Conservation (phyloP, 2,329 filamentous ascomycete species). For the Epichloe bromicola region DNA sequence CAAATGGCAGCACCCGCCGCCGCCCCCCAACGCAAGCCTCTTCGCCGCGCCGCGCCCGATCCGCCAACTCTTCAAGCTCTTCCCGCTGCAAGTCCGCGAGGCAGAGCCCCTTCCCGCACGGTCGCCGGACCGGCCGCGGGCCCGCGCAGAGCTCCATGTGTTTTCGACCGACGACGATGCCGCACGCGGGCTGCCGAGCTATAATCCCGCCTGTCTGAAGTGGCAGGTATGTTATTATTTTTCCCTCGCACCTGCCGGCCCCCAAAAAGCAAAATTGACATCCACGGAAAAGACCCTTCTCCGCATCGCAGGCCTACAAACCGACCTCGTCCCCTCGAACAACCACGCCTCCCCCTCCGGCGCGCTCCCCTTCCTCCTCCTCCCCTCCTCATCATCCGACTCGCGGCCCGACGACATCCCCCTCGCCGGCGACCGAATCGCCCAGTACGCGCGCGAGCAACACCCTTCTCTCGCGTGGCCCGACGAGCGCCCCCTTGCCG, state of each 20-base stretch:
- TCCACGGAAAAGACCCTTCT: conserved; percentile 51
- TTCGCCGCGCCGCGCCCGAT: conserved; percentile 60
- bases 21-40: conserved; percentile 17
- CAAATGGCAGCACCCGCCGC: conserved; percentile 4
- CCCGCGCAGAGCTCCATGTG: conserved; percentile 53
- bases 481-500: conserved; percentile 14
- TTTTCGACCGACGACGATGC: conserved; percentile 59
- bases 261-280: background rate
- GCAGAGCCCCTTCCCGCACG: conserved; percentile 61
- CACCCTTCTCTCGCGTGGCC: conserved; percentile 9
- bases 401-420: conserved; percentile 46
- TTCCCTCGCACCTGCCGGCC: background rate
- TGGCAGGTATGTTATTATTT: conserved; percentile 61
- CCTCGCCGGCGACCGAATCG: conserved; percentile 41
- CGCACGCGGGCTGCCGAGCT: conserved; percentile 52
- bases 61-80: conserved; percentile 69
- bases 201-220: conserved; percentile 86
- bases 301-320: conserved; percentile 57
- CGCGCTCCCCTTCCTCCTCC: conserved; percentile 75
- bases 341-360: conserved; percentile 91
- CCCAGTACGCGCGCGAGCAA: conserved; percentile 49
- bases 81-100: conserved; percentile 66
- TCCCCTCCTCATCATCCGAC: conserved; percentile 20
- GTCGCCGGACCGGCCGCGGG: conserved; percentile 27
- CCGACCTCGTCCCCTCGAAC: conserved; percentile 57